These are phyloP conservation scores for Starmerella ratchasimensis DNA, from an alignment of 805 yeast genomes.

Conservation along the genomic window DNA sequence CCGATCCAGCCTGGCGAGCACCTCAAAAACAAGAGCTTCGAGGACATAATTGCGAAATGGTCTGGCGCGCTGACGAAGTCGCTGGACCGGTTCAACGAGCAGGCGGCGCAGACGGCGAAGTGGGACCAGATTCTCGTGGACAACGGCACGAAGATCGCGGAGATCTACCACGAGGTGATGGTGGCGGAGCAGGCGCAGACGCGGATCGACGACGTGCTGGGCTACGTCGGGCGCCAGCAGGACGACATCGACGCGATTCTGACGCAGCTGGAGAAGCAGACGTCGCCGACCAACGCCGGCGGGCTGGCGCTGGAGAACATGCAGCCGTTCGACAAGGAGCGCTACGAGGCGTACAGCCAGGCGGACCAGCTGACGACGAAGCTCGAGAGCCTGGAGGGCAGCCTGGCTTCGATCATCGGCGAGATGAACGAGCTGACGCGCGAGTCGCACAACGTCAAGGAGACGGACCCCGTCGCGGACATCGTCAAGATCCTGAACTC, in stretches of 20 bases:
- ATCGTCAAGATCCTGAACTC: conserved; percentile 71
- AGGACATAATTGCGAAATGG: conserved; percentile 88
- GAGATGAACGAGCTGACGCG: conserved; percentile 43
- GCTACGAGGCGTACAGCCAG: conserved; percentile 76
- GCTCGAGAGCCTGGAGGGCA: conserved; percentile 61
- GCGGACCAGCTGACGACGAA: conserved; percentile 78
- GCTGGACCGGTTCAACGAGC: conserved; percentile 57
- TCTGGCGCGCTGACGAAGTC: conserved; percentile 68
- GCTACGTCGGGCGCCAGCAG: conserved; percentile 82
- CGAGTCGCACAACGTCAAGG: conserved; percentile 54
- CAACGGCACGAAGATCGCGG: conserved; percentile 73
- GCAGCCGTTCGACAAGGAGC: conserved; percentile 53
- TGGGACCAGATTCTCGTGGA: conserved; percentile 81
- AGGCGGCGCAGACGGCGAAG: conserved; percentile 56
- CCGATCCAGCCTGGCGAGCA: conserved; percentile 34
- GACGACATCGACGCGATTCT: conserved; percentile 74
- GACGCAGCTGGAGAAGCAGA: conserved; percentile 65
- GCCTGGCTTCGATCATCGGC: conserved; percentile 29
- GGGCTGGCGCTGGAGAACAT: conserved; percentile 23
- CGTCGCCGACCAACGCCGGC: conserved; percentile 9
- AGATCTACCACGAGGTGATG: conserved; percentile 60
- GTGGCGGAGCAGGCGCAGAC: conserved; percentile 75
- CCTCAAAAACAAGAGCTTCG: conserved; percentile 79
- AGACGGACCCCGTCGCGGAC: conserved; percentile 31
- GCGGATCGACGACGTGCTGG: conserved; percentile 73